These are phyloP conservation scores for Vigna unguiculata DNA, from an alignment of 306 rosid genomes.

Conservation along the genomic window DNA sequence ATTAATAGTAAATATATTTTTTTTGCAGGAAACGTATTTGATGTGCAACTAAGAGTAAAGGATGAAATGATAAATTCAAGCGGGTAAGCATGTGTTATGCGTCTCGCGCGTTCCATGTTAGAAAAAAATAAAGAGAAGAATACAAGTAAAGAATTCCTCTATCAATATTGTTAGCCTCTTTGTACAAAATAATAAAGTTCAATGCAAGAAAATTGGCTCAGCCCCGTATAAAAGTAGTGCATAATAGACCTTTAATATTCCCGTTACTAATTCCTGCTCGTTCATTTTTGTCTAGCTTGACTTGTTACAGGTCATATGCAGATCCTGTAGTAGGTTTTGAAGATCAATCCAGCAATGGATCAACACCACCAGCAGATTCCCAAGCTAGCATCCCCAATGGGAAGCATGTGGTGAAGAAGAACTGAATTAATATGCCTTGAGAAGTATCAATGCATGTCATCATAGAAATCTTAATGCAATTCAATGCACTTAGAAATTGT, in stretches of 20 bases:
- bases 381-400: slow-evolving; percentile 48
- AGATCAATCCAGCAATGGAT: slow-evolving; percentile 52
- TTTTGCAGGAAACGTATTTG: slow-evolving; percentile 53
- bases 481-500: not conserved
- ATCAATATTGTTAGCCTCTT: not conserved
- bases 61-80: slow-evolving; percentile 53
- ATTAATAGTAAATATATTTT: slow-evolving; percentile 34
- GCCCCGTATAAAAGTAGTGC: not conserved
- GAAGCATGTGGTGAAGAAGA: slow-evolving; percentile 44
- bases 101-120: not conserved
- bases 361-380: slow-evolving; percentile 47
- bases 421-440: slow-evolving; percentile 27
- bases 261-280: slow-evolving; percentile 25
- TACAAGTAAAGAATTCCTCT: not conserved
- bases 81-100: slow-evolving; percentile 46
- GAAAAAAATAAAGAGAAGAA: not conserved
- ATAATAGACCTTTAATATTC: not conserved
- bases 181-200: not conserved
- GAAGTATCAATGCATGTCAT: slow-evolving; percentile 33
- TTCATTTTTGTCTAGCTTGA: slow-evolving; percentile 45
- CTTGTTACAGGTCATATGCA: slow-evolving; percentile 48
- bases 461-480: slow-evolving; percentile 14
- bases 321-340: slow-evolving; percentile 51
- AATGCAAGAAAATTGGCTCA: not conserved
- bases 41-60: slow-evolving; percentile 45